phyloP scores from a whole-genome alignment of 495 filamentous ascomycete genomes.

The Platismatia glauca region DNA sequence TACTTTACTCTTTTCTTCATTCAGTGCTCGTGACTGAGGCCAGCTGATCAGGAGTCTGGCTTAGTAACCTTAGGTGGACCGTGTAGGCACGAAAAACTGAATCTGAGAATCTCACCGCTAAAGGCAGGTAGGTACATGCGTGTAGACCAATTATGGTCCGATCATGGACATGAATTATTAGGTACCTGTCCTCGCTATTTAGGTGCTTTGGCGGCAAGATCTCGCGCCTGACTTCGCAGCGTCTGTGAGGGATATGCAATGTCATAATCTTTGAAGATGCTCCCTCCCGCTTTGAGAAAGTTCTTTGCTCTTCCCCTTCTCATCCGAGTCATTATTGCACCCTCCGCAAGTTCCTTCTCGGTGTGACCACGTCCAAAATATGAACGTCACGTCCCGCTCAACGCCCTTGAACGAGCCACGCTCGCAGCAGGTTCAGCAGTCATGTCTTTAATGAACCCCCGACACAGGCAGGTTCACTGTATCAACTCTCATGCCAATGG shows the following conservation, averaged over 20 bases:
- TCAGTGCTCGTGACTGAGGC: no score
- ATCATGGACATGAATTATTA: no score
- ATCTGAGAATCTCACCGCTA: no score
- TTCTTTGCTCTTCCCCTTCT: conserved; percentile 5
- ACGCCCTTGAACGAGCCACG: conserved; percentile 59
- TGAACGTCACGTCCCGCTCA: conserved; percentile 86
- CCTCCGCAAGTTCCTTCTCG: conserved; percentile 49
- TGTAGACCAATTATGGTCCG: no score
- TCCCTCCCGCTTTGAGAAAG: neutral
- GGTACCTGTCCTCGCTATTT: no score
- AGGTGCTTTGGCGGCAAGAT: no score
- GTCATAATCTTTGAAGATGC: neutral
- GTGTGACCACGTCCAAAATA: conserved; percentile 73
- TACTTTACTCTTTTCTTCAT: no score
- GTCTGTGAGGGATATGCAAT: neutral
- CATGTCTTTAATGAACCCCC: conserved; percentile 67
- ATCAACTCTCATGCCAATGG: neutral
- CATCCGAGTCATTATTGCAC: neutral
- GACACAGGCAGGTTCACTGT: conserved; percentile 48
- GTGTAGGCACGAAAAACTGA: no score
- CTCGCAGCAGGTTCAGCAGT: conserved; percentile 79
- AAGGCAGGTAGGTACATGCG: no score
- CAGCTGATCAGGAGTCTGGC: no score
- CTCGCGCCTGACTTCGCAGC: neutral
- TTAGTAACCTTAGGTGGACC: no score